phyloP scores from a whole-genome alignment of 306 rosid species.

The Sicyos edulis region DNA sequence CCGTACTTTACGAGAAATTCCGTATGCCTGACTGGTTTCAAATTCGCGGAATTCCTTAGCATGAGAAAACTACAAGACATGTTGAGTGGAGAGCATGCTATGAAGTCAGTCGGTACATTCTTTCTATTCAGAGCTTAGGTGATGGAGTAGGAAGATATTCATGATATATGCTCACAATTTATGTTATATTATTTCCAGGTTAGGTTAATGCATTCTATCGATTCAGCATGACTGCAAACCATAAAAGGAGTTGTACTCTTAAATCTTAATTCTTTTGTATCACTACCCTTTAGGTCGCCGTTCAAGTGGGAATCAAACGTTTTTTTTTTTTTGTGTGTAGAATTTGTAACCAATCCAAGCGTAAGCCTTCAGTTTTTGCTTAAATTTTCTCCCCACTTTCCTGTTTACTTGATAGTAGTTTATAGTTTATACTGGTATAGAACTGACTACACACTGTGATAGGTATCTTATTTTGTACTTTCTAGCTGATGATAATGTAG shows the following conservation, averaged over 20 bases:
- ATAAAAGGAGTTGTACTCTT: background rate
- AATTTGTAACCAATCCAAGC: background rate
- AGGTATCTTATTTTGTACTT: too few relatives aligned
- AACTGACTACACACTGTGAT: too few relatives aligned
- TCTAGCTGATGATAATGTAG: too few relatives aligned
- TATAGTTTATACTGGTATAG: too few relatives aligned
- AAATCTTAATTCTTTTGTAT: conserved; percentile 17
- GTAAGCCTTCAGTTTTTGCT: background rate
- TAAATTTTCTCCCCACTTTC: background rate
- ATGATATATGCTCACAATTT: background rate
- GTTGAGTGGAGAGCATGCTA: conserved; percentile 14
- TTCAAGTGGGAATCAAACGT: background rate
- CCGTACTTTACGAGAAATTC: conserved; percentile 59
- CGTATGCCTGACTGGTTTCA: conserved; percentile 96
- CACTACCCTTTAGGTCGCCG: background rate
- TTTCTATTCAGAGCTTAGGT: too few relatives aligned
- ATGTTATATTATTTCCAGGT: conserved; percentile 10
- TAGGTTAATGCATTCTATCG: conserved; percentile 5
- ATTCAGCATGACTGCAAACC: background rate
- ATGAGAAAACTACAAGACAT: conserved; percentile 23
- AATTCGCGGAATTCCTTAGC: conserved; percentile 63
- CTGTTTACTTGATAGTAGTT: background rate
- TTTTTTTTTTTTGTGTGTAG: background rate
- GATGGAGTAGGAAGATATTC: conserved; percentile 1
- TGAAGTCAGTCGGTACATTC: conserved; percentile 2